Evolutionary conservation across 2,329 filamentous ascomycete species (phyloP), one percentile per base, ranked within the genome.

Genomic region (Fusarium acutatum): DNA sequence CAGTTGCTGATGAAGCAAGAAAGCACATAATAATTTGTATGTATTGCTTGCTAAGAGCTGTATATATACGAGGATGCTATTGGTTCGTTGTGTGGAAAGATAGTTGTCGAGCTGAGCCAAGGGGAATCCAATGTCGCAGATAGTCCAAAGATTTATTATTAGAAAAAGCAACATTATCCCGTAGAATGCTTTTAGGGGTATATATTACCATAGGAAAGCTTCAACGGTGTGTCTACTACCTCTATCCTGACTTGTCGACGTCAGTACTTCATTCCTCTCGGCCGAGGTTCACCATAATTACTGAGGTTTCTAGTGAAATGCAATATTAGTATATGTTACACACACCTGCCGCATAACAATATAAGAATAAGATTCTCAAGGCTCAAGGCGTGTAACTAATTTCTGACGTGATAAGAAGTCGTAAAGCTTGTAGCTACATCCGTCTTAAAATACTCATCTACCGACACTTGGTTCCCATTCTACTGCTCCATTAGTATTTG

Each of bases 401-500:
- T 9, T 18, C 28, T 17, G 22, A 5, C 22, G 22, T 6, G 22
- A 49, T 11, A n/a, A 32, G 22, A 32, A 6, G 11, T 26, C 13
- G 18, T 11, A 20, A 35, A 17, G 5, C n/a, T 22, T 35, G 1
- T 17, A 22, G 24, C 24, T 12, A 32, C 4, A 26, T 35, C 10
- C 13, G 13, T 15, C n/a, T 26, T 22, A 2, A 6, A 17, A 11
- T 13, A 26, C 12, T 15, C 8, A 18, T 6, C 10, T 32, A 12
- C 17, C 26, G 18, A 37, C 6, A 15, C 24, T 5, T 22, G 13
- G n/a, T 32, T 9, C 15, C 5, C 17, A 7, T 22, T 35, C 12
- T 24, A 15, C 17, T 5, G 0, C 7, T 28, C 11, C 24, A 22
- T 38, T 60, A 77, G n/a, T 77, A 77, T 37, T 77, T 77, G 53